These are phyloP conservation scores for Acanthamoeba lenticulata DNA, from an alignment of 208 protist species.

Conservation along the genomic window DNA sequence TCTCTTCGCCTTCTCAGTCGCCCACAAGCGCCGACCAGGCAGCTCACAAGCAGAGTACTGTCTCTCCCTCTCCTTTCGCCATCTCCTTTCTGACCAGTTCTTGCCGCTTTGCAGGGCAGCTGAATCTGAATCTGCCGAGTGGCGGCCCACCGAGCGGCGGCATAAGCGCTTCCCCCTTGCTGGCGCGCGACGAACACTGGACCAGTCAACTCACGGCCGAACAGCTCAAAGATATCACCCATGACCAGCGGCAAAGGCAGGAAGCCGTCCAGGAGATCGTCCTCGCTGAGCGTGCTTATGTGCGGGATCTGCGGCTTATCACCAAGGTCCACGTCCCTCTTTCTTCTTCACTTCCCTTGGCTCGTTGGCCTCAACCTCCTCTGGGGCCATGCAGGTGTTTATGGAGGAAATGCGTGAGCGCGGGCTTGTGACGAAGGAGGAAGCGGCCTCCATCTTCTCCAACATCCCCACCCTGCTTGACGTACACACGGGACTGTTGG, in stretches of 20 bases:
- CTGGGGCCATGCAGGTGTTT: slow-evolving; percentile 1
- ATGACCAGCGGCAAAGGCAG: background rate
- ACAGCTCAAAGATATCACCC: background rate
- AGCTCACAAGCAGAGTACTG: background rate
- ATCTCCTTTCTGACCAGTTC: background rate
- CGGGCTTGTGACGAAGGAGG: background rate
- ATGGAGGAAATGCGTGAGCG: background rate
- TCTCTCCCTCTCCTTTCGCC: background rate
- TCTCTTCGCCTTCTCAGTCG: background rate
- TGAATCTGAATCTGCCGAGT: too few relatives aligned
- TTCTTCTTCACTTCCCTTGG: background rate
- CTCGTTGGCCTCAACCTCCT: background rate
- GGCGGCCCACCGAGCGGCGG: background rate
- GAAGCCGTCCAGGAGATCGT: background rate
- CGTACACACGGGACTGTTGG: background rate
- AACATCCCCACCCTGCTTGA: slow-evolving; percentile 50
- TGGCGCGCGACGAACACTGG: background rate
- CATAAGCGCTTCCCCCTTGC: background rate
- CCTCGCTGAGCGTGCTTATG: background rate
- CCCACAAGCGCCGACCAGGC: background rate
- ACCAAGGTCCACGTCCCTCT: background rate
- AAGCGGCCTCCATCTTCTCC: slow-evolving; percentile 25
- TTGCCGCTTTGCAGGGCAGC: too few relatives aligned
- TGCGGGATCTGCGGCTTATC: background rate
- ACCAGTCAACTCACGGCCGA: background rate